Evolutionary conservation across 2,329 filamentous ascomycete genomes (phyloP).

Genomic region (Geoglossum cookeanum): DNA sequence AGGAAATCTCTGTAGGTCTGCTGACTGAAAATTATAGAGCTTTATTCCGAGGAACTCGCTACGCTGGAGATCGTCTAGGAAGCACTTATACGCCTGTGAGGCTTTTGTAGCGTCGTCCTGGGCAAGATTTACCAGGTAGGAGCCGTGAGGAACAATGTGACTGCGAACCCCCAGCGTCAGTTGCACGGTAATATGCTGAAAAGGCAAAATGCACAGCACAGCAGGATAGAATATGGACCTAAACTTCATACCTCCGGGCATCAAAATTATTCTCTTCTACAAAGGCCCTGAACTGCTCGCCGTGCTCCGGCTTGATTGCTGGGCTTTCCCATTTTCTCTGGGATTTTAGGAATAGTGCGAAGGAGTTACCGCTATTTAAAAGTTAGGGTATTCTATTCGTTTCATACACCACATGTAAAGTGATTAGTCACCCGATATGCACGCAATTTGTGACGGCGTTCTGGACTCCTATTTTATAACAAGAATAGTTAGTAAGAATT

Average conservation of each 20-base stretch:
- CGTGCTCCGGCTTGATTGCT: constrained; percentile 47
- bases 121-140: constrained; percentile 90
- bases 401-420: not conserved
- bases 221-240: not conserved
- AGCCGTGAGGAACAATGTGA: constrained; percentile 78
- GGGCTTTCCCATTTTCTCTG: constrained; percentile 90
- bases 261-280: constrained; percentile 55
- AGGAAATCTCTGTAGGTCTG: not conserved
- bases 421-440: constrained; percentile 41
- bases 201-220: not conserved
- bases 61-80: constrained; percentile 70
- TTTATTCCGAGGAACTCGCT: constrained; percentile 73
- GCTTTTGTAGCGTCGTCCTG: constrained; percentile 65
- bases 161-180: constrained; percentile 13
- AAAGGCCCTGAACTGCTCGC: constrained; percentile 47
- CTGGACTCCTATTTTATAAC: constrained; percentile 49
- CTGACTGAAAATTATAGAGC: constrained; percentile 86
- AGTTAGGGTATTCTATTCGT: not conserved
- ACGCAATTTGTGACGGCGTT: constrained; percentile 64
- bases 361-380: constrained; percentile 55
- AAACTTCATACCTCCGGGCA: constrained; percentile 29
- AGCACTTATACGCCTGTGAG: constrained; percentile 65
- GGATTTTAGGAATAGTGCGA: constrained; percentile 88
- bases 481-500: not conserved
- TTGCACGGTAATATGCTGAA: constrained; percentile 2